Evolutionary conservation across 2,329 filamentous ascomycete genomes (phyloP).

Genomic region (Penicillium brevicompactum): DNA sequence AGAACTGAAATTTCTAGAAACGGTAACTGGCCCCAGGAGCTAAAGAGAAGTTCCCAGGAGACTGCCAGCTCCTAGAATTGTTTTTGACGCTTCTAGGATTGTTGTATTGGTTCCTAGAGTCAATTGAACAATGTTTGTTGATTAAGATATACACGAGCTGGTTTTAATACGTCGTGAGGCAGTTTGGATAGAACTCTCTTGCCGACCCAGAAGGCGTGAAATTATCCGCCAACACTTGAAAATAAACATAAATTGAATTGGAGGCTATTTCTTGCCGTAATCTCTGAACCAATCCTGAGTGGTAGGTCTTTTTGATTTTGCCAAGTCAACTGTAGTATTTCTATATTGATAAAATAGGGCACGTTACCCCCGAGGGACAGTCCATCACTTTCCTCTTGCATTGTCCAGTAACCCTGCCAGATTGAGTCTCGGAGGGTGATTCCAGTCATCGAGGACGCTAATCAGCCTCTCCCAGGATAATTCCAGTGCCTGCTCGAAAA

Average conservation of each 20-base stretch:
- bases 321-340: neutral
- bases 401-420: neutral
- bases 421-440: neutral
- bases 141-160: too few relatives aligned
- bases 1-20: too few relatives aligned
- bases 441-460: constrained; percentile 5
- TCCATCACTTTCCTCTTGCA: neutral
- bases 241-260: neutral
- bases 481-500: neutral
- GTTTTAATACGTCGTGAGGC: too few relatives aligned
- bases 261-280: neutral
- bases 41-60: too few relatives aligned
- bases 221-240: neutral
- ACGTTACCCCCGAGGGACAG: neutral
- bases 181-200: too few relatives aligned
- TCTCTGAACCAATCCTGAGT: neutral
- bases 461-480: neutral
- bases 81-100: too few relatives aligned
- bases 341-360: neutral
- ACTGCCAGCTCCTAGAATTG: too few relatives aligned
- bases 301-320: neutral
- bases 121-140: too few relatives aligned
- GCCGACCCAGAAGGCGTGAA: neutral
- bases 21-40: too few relatives aligned
- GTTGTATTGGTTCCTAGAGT: too few relatives aligned